Evolutionary conservation across 179 eudicot genomes (phyloP), one percentile per base, ranked within the genome.

Genomic region (Kewa caespitosa): DNA sequence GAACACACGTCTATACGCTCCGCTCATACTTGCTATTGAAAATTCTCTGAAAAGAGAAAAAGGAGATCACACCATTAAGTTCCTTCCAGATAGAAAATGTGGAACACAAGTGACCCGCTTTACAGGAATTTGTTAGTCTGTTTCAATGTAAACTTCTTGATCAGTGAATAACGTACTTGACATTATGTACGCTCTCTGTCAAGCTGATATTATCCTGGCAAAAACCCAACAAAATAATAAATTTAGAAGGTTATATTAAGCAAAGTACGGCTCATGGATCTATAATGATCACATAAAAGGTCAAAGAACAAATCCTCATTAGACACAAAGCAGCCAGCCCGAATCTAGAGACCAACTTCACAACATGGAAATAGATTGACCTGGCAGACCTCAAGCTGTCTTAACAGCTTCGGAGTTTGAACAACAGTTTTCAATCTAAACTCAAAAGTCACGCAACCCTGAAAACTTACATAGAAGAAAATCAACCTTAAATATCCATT

Each of bases 1-100:
- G 83, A 91, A 90, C 75, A 94, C 92, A 50, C 90, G 91, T 76
- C 98, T 86, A 73, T 92, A 92, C 70, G 78, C 97, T 76, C 98
- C 98, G 38, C 85, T 91, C 97, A 94, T 86, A 75, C 88, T 85
- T 69, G 95, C 89, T 59, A 94, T 85, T 60, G 98, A 94, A 78
- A 94, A 94, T 70, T 94, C 98, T 88, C 98, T 94, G 79, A 28
- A 57, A 73, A 73, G 36, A 66, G 28, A 27, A 59, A 22, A 32
- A 33, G 48, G 1, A 70, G 36, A n/a, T 15, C 33, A 71, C 3
- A 31, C 43, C 76, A 48, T 46, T 41, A 41, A 68, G 43, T 34
- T 52, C 69, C 72, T 66, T 61, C 60, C 59, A 57, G 11, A 43
- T 25, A n/a, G 42, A 38, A 30, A 17, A 38, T 48, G 34, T 32